Conservation (phyloP, 768 basidiomycete species). For the Pleurotus pulmonarius region DNA sequence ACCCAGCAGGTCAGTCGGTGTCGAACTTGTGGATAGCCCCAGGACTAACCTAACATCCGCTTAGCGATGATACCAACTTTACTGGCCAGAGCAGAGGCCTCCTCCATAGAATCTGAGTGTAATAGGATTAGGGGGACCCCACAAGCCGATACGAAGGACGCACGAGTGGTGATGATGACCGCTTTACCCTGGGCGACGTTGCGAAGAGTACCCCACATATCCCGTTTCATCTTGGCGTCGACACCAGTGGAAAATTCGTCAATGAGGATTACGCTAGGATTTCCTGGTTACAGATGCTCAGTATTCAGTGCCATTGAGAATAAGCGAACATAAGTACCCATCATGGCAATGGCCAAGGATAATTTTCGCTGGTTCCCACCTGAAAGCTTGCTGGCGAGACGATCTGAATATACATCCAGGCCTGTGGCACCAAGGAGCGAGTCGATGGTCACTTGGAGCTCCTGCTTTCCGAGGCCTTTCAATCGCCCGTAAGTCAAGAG, state of each 20-base stretch:
- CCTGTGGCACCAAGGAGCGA: slow-evolving; percentile 57
- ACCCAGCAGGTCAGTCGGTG: slow-evolving; percentile 22
- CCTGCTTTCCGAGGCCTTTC: slow-evolving; percentile 54
- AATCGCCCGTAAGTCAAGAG: slow-evolving; percentile 67
- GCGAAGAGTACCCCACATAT: slow-evolving; percentile 76
- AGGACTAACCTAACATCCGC: slow-evolving; percentile 54
- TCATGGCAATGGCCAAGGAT: slow-evolving; percentile 71
- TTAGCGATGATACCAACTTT: slow-evolving; percentile 76
- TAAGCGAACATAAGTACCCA: slow-evolving; percentile 34
- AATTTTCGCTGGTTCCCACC: slow-evolving; percentile 81
- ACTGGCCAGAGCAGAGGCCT: slow-evolving; percentile 72
- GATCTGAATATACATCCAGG: slow-evolving; percentile 57
- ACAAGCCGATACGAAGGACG: slow-evolving; percentile 18
- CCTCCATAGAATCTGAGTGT: slow-evolving; percentile 72
- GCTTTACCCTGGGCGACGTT: slow-evolving; percentile 65
- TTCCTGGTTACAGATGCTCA: slow-evolving; percentile 37
- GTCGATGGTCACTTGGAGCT: slow-evolving; percentile 51
- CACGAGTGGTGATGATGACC: slow-evolving; percentile 69
- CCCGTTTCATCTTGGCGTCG: slow-evolving; percentile 79
- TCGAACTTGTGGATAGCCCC: background rate
- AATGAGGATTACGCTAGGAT: slow-evolving; percentile 73
- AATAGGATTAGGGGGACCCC: too few relatives aligned
- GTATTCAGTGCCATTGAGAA: background rate
- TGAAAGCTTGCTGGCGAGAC: slow-evolving; percentile 69
- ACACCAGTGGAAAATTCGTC: slow-evolving; percentile 85